phyloP scores from a whole-genome alignment of 1,139 yeast species.

The Lizanozyma gosingica region DNA sequence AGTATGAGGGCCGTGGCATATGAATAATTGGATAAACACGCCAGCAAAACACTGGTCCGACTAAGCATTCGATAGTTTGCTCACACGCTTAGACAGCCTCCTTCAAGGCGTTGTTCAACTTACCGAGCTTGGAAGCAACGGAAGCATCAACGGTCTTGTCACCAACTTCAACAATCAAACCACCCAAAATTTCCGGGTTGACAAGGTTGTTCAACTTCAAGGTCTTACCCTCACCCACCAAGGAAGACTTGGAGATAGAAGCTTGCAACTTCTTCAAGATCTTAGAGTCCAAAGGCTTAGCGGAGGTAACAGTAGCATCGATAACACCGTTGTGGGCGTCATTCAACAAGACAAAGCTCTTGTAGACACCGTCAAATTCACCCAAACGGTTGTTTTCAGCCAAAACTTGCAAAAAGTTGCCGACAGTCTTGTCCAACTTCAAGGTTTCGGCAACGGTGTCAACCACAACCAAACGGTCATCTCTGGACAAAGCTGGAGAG shows the following conservation, averaged over 20 bases:
- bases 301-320: conserved; percentile 89
- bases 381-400: conserved; percentile 93
- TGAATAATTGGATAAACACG: background rate
- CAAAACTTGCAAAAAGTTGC: conserved; percentile 74
- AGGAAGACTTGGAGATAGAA: conserved; percentile 68
- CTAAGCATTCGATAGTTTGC: no score
- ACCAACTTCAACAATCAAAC: conserved; percentile 91
- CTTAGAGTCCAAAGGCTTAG: conserved; percentile 77
- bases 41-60: no score
- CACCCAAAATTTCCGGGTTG: conserved; percentile 90
- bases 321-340: conserved; percentile 89
- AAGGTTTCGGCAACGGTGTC: conserved; percentile 47
- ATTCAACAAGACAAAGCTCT: conserved; percentile 68
- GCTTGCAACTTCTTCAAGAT: conserved; percentile 70
- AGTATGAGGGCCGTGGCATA: background rate
- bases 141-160: conserved; percentile 96
- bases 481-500: conserved; percentile 78
- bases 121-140: conserved; percentile 74
- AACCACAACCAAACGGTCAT: conserved; percentile 68
- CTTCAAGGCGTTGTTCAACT: conserved; percentile 79
- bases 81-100: conserved; percentile 69
- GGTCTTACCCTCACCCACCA: conserved; percentile 81
- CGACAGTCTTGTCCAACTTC: conserved; percentile 63
- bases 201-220: conserved; percentile 76
- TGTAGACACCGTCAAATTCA: conserved; percentile 55